Evolutionary conservation across 768 basidiomycete species (phyloP).

Genomic region (Strobilomyces dryophilus): DNA sequence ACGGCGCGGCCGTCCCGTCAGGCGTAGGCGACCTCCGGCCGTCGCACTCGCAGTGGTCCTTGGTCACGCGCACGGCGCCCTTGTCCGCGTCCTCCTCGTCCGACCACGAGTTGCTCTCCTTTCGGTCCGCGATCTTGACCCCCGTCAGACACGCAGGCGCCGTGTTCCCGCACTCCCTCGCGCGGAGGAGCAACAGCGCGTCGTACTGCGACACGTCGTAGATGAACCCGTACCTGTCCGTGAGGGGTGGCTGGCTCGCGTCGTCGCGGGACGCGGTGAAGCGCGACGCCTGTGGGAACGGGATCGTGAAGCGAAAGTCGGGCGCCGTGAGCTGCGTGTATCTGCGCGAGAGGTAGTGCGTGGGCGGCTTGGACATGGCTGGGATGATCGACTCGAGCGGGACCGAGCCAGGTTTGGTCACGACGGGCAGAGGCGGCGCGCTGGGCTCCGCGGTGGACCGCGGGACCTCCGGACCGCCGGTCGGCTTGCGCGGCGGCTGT

Average conservation of each 20-base stretch:
- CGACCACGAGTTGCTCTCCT: constrained; percentile 75
- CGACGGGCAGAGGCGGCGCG: constrained; percentile 18
- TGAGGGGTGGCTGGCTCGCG: constrained; percentile 55
- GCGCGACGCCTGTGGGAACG: constrained; percentile 52
- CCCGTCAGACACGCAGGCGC: constrained; percentile 86
- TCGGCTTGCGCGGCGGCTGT: constrained; percentile 45
- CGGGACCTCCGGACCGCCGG: constrained; percentile 25
- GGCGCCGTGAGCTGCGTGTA: constrained; percentile 71
- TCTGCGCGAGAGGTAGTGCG: constrained; percentile 72
- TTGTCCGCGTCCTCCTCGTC: constrained; percentile 48
- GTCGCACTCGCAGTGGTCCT: constrained; percentile 39
- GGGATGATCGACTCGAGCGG: constrained; percentile 84
- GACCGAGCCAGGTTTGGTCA: constrained; percentile 42
- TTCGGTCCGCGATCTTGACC: constrained; percentile 80
- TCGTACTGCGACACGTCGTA: constrained; percentile 85
- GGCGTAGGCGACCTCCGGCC: constrained; percentile 21
- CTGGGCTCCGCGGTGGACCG: constrained; percentile 12
- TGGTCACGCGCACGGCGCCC: constrained; percentile 35
- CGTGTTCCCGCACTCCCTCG: constrained; percentile 65
- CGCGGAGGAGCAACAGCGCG: constrained; percentile 67
- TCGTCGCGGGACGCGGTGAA: constrained; percentile 49
- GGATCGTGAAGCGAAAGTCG: constrained; percentile 71
- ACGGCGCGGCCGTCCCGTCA: constrained; percentile 9
- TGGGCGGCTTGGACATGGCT: constrained; percentile 73
- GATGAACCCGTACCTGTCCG: constrained; percentile 89